These are phyloP conservation scores for Irpex sp. DNA, from an alignment of 1,284 basidiomycete species.

Conservation along the genomic window DNA sequence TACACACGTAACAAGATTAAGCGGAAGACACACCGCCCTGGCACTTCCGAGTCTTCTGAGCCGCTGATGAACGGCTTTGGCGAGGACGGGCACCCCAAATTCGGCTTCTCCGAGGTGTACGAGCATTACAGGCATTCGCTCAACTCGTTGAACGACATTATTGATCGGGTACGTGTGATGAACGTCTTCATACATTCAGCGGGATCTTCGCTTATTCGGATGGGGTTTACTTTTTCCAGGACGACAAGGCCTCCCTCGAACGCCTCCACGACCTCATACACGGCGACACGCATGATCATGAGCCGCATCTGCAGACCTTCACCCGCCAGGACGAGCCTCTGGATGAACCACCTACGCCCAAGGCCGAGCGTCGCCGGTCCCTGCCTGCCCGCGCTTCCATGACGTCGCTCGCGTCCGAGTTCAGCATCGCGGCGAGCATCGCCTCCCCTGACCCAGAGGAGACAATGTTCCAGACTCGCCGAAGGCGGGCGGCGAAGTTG, in stretches of 20 bases:
- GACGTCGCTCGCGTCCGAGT: constrained; percentile 54
- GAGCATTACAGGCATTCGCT: constrained; percentile 74
- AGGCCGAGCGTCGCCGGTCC: constrained; percentile 61
- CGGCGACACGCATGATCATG: constrained; percentile 17
- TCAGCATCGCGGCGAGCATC: constrained; percentile 24
- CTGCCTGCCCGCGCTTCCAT: constrained; percentile 63
- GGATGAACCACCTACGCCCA: constrained; percentile 18
- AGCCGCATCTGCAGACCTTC: constrained; percentile 17
- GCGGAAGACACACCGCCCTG: constrained; percentile 39
- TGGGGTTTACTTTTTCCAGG: constrained; percentile 36
- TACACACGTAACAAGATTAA: constrained; percentile 30
- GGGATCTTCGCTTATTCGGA: constrained; percentile 1
- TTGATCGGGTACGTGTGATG: constrained; percentile 57
- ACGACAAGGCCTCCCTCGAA: constrained; percentile 67
- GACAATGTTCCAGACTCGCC: constrained; percentile 62
- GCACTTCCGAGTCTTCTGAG: constrained; percentile 54
- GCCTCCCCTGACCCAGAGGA: constrained; percentile 40
- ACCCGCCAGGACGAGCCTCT: constrained; percentile 14
- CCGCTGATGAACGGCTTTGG: constrained; percentile 40
- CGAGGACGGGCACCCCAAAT: constrained; percentile 15
- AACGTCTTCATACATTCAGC: background rate
- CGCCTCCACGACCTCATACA: constrained; percentile 70
- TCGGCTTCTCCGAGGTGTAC: constrained; percentile 49
- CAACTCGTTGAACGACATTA: constrained; percentile 70
- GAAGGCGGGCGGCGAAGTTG: constrained; percentile 73